Percentiles rank a stretch among this genome's conserved stretches.
These are phyloP conservation scores for Starmerella stigmatis DNA, from an alignment of 805 yeast species.

Conservation along the genomic window DNA sequence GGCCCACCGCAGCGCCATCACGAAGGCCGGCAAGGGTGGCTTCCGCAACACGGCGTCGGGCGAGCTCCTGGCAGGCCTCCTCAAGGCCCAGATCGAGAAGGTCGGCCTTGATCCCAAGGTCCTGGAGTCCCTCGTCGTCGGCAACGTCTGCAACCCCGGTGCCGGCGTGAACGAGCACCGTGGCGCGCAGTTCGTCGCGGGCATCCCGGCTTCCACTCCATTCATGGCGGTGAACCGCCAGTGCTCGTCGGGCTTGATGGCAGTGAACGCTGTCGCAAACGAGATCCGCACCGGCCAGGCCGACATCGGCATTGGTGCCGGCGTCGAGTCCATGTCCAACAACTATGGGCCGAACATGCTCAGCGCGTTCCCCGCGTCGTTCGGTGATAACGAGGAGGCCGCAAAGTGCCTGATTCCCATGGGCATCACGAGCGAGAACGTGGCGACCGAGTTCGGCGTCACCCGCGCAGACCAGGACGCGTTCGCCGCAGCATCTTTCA, in stretches of 20 bases:
- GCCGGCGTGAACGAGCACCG: constrained; percentile 94
- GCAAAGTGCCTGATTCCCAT: constrained; percentile 80
- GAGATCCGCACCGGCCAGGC: constrained; percentile 82
- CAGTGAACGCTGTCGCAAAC: constrained; percentile 80
- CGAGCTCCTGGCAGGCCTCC: constrained; percentile 57
- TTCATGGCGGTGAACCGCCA: constrained; percentile 83
- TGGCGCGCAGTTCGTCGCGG: constrained; percentile 85
- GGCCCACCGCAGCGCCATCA: constrained; percentile 83
- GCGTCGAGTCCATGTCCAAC: constrained; percentile 89
- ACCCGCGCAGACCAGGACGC: constrained; percentile 68
- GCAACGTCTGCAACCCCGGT: constrained; percentile 84
- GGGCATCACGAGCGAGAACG: constrained; percentile 94
- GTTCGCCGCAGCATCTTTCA: constrained; percentile 79
- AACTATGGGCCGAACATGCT: constrained; percentile 75
- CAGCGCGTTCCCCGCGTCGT: constrained; percentile 42
- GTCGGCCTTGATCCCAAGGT: constrained; percentile 42
- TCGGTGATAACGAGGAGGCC: constrained; percentile 40
- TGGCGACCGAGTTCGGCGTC: constrained; percentile 56
- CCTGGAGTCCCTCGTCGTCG: constrained; percentile 79
- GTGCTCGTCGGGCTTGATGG: constrained; percentile 89
- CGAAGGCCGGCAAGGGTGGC: constrained; percentile 77
- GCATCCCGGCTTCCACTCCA: constrained; percentile 70
- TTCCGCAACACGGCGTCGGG: constrained; percentile 78
- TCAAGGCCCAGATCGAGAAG: constrained; percentile 50
- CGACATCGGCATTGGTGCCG: constrained; percentile 80